These are phyloP conservation scores for Malassezia restricta DNA, from an alignment of 1,284 basidiomycete genomes.

Conservation along the genomic window DNA sequence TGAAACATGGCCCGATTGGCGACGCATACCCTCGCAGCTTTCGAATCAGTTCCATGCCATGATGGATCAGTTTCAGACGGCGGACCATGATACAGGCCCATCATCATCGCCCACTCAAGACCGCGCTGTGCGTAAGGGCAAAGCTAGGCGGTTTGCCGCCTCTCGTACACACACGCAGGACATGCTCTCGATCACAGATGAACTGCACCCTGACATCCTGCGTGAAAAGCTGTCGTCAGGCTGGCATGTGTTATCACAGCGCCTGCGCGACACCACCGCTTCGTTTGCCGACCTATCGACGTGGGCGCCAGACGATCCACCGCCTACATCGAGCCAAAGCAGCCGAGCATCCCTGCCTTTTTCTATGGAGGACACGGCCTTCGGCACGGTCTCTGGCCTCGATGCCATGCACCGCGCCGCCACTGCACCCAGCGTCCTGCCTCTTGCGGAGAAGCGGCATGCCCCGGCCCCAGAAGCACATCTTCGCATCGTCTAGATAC, in stretches of 20 bases:
- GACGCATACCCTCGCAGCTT: not conserved
- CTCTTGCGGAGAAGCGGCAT: not conserved
- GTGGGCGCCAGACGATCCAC: constrained; percentile 2
- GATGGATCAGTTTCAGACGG: not conserved
- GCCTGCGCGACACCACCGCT: constrained; percentile 7
- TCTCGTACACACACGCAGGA: not conserved
- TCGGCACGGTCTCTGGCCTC: not conserved
- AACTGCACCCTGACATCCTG: not conserved
- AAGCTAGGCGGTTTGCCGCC: not conserved
- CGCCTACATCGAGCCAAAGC: constrained; percentile 4
- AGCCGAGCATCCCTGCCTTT: constrained; percentile 2
- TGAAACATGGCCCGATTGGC: not conserved
- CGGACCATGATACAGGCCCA: not conserved
- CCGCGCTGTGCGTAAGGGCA: not conserved
- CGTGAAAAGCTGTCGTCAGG: constrained; percentile 6
- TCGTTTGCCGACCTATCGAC: not conserved
- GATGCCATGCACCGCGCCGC: not conserved
- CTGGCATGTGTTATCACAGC: constrained; percentile 12
- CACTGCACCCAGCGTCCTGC: not conserved
- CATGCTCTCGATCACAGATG: constrained; percentile 1
- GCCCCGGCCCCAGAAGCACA: not conserved
- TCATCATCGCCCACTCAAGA: not conserved
- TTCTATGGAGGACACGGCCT: not conserved
- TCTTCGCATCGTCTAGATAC: too few relatives aligned
- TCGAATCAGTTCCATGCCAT: not conserved